These are phyloP conservation scores for Leishmania mexicana DNA, from an alignment of 208 protist genomes.

Conservation along the genomic window DNA sequence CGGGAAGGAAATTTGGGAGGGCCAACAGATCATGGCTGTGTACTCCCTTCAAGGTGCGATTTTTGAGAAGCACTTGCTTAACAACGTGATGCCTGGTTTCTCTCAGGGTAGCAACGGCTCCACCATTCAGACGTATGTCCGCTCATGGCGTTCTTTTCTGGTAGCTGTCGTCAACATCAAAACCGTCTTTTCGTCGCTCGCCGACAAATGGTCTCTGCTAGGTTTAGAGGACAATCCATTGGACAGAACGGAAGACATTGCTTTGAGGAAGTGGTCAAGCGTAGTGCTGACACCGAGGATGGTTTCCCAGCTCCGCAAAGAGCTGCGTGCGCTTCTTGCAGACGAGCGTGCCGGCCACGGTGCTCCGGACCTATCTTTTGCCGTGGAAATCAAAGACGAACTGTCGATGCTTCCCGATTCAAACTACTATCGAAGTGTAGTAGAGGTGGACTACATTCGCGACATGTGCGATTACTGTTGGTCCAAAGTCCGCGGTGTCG, in stretches of 20 bases:
- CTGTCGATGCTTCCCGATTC: slow-evolving; percentile 45
- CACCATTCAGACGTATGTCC: slow-evolving; percentile 36
- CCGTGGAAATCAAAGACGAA: slow-evolving; percentile 42
- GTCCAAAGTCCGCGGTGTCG: slow-evolving; percentile 12
- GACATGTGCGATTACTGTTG: slow-evolving; percentile 38
- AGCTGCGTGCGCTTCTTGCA: slow-evolving; percentile 28
- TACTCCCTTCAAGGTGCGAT: slow-evolving; percentile 31
- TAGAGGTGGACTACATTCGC: slow-evolving; percentile 39
- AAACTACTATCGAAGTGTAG: slow-evolving; percentile 37
- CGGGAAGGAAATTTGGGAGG: slow-evolving; percentile 29
- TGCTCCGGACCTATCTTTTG: slow-evolving; percentile 14
- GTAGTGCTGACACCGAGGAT: slow-evolving; percentile 27
- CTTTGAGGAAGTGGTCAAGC: slow-evolving; percentile 39
- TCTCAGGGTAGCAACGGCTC: not conserved
- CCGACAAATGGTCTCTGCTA: slow-evolving; percentile 30
- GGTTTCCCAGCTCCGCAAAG: slow-evolving; percentile 17
- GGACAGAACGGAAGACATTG: slow-evolving; percentile 43
- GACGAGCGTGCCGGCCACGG: slow-evolving; percentile 20
- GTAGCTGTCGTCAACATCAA: slow-evolving; percentile 46
- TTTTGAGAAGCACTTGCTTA: slow-evolving; percentile 33
- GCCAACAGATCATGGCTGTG: slow-evolving; percentile 41
- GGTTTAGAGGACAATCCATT: slow-evolving; percentile 38
- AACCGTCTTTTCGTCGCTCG: slow-evolving; percentile 47
- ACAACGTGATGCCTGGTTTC: slow-evolving; percentile 29
- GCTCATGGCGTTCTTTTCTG: slow-evolving; percentile 41